Percentiles rank a stretch among this genome's conserved stretches.
Conservation (phyloP, 352 stramenopile genomes). For the Globisporangium orthogonon region DNA sequence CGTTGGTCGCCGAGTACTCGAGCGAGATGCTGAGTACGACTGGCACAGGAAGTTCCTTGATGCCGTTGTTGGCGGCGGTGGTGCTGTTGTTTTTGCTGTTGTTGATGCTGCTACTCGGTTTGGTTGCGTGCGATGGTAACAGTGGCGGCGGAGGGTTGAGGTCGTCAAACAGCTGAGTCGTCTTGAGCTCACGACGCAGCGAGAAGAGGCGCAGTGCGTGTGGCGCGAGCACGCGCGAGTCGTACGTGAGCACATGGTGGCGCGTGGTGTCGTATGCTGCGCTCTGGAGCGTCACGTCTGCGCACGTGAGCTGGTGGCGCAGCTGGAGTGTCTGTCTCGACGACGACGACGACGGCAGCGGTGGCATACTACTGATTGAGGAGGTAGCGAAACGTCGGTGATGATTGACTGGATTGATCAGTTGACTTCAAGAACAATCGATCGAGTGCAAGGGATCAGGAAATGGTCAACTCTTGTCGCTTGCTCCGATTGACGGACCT, state of each 20-base stretch:
- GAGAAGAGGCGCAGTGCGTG: slow-evolving; percentile 67
- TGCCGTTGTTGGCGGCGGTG: neutral
- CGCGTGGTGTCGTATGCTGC: slow-evolving; percentile 56
- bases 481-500: too few species aligned
- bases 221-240: slow-evolving; percentile 29
- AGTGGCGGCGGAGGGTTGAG: slow-evolving; percentile 9
- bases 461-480: too few species aligned
- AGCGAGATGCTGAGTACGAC: slow-evolving; percentile 27
- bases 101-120: slow-evolving; percentile 10
- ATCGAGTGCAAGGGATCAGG: too few species aligned
- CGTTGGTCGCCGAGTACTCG: slow-evolving; percentile 29
- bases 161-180: slow-evolving; percentile 35
- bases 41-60: slow-evolving; percentile 2
- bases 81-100: neutral
- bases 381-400: too few species aligned
- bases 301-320: slow-evolving; percentile 61
- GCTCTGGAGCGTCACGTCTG: slow-evolving; percentile 41
- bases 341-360: neutral
- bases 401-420: too few species aligned
- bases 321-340: slow-evolving; percentile 61
- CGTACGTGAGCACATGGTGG: slow-evolving; percentile 69
- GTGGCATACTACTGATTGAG: too few species aligned
- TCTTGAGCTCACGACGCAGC: slow-evolving; percentile 64
- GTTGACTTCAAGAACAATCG: too few species aligned
- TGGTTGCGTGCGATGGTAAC: neutral